Base-by-base conservation (phyloP, 228 moss, liverwort and hornwort species). In the Sphagnum magellanicum region DNA sequence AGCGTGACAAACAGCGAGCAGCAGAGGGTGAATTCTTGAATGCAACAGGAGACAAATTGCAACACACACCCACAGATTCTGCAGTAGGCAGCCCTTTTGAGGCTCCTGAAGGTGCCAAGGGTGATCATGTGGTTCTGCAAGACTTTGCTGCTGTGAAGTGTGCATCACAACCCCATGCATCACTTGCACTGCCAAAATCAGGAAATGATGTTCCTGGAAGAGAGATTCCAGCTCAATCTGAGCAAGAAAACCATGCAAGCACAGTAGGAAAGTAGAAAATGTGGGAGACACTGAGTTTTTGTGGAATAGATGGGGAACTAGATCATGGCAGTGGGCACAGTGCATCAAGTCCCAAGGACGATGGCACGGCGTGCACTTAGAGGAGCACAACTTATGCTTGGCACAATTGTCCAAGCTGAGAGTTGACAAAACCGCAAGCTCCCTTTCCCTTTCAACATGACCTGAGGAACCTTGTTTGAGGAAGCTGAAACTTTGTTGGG, bases 1-100 rank as follows among this genome's bases (percentile, higher is more conserved):
- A 87, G 76, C 83, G 87, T 10, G 87, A 87, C 76, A 87, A 87
- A 83, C 80, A 83, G 76, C 80, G 76, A 51, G 75, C 73, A 81
- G 72, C 32, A 47, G 87, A 83, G 61, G 87, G 87, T 10, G 83
- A 87, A 58, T 69, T 76, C 46, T 61, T 66, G 67, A 66, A 51
- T 53, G 67, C 78, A 64, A 82, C 80, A 70, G 70, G 70, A 47
- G 87, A 87, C 55, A 87, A 78, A 74, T 70, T 80, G 4, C 86
- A 82, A 8, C 72, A 50, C 55, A 63, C 68, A 17, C 78, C 82
- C 52, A 82, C 83, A 0, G 83, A 87, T 32, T 32, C 32, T 8
- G 78, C 83, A 52, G 78, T 83, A 49, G 83, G 83, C 70, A 82
- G 80, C 61, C 80, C 80, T 11, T 80, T 78, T 53, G 83, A 69